Conservation (phyloP, 1,139 yeast species). For the Candida smagusa region DNA sequence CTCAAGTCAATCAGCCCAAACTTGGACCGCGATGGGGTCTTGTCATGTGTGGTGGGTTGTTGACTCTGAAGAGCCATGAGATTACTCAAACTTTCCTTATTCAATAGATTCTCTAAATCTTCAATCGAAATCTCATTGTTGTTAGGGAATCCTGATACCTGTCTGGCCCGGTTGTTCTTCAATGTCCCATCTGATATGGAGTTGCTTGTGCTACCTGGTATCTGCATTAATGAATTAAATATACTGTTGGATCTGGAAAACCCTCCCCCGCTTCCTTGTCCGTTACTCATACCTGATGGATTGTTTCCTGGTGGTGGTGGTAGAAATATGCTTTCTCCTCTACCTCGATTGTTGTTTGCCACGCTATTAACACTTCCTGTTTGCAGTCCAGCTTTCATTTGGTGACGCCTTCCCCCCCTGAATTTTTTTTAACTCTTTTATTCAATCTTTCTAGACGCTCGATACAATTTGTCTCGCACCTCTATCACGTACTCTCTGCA, state of each 20-base stretch:
- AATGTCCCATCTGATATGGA: constrained; percentile 25
- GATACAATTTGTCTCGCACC: too few species aligned
- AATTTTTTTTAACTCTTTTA: too few species aligned
- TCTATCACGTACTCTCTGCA: too few species aligned
- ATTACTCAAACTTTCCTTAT: constrained; percentile 41
- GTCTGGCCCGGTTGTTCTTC: constrained; percentile 8
- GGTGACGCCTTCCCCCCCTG: too few species aligned
- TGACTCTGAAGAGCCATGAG: constrained; percentile 19
- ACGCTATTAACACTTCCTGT: too few species aligned
- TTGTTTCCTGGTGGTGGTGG: constrained; percentile 21
- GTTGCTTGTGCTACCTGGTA: constrained; percentile 34
- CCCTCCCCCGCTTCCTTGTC: constrained; percentile 1
- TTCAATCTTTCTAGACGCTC: too few species aligned
- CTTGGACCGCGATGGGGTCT: constrained; percentile 16
- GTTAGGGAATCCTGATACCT: constrained; percentile 11
- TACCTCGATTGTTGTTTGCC: background rate
- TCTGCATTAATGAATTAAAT: constrained; percentile 39
- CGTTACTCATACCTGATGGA: background rate
- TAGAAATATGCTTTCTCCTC: constrained; percentile 22
- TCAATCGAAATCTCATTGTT: constrained; percentile 26
- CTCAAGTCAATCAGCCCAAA: constrained; percentile 31
- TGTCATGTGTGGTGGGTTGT: constrained; percentile 6
- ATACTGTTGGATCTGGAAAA: constrained; percentile 40
- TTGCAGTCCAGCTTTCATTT: too few species aligned
- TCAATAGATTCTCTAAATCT: constrained; percentile 44